Percentiles rank a stretch among this genome's conserved stretches.
Evolutionary conservation across 2,329 filamentous ascomycete species (phyloP).

Genomic region (Scleromitrula shiraiana): DNA sequence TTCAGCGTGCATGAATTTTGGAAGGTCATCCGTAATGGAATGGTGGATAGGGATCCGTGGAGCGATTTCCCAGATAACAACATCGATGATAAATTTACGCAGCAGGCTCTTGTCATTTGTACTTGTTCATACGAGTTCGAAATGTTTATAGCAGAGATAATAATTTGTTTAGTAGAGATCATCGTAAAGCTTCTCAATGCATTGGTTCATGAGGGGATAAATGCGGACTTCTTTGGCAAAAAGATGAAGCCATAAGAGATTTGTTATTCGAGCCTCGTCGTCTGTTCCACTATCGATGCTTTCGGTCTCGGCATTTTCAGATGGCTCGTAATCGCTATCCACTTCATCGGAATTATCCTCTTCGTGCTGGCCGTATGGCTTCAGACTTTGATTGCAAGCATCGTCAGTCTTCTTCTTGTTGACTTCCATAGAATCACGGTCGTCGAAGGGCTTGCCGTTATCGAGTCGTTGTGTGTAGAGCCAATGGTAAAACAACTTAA

Average conservation of each 20-base stretch:
- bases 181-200: not conserved
- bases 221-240: constrained; percentile 8
- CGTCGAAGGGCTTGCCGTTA: not conserved
- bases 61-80: not conserved
- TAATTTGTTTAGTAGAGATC: not conserved
- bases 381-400: no score
- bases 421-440: not conserved
- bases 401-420: not conserved
- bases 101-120: not conserved
- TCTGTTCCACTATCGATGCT: not conserved
- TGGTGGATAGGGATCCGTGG: no score
- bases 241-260: no score
- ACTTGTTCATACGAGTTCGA: constrained; percentile 4
- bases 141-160: not conserved
- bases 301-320: not conserved
- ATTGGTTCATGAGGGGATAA: constrained; percentile 4
- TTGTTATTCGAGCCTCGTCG: not conserved
- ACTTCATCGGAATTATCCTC: not conserved
- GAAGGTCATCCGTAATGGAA: no score
- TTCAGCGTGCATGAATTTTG: no score
- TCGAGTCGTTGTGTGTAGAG: constrained; percentile 11
- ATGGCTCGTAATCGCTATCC: not conserved
- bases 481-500: constrained; percentile 14
- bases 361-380: not conserved
- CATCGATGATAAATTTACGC: constrained; percentile 8